phyloP scores from a whole-genome alignment of 2,329 filamentous ascomycete genomes.

The Xylaria hypoxylon region DNA sequence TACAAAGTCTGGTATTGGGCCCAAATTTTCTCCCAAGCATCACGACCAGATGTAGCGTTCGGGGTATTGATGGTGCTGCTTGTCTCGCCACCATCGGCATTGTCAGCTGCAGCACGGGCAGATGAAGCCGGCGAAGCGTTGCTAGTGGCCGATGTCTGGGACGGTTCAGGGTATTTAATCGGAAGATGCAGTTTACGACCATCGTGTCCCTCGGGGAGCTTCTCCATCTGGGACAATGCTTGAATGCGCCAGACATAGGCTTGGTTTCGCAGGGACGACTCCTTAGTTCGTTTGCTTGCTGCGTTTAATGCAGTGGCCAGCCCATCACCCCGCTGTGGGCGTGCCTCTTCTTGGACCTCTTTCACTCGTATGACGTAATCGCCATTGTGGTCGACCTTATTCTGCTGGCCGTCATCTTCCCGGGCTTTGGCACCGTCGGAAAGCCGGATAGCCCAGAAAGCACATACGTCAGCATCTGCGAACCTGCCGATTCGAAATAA shows the following conservation, averaged over 20 bases:
- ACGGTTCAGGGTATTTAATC: conserved; percentile 50
- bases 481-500: conserved; percentile 76
- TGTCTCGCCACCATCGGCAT: neutral
- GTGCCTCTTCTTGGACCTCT: conserved; percentile 48
- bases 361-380: conserved; percentile 58
- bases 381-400: conserved; percentile 58
- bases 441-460: conserved; percentile 66
- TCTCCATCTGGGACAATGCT: conserved; percentile 59
- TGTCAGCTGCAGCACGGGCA: neutral
- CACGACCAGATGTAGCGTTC: conserved; percentile 2
- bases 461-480: conserved; percentile 79
- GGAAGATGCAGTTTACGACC: conserved; percentile 59
- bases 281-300: conserved; percentile 40
- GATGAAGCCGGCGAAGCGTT: conserved; percentile 31
- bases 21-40: conserved; percentile 43
- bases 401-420: conserved; percentile 54
- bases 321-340: conserved; percentile 37
- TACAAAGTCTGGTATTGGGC: conserved; percentile 38
- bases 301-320: conserved; percentile 42
- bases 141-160: conserved; percentile 42
- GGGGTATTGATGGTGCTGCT: neutral
- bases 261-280: conserved; percentile 50
- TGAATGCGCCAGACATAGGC: conserved; percentile 62
- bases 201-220: conserved; percentile 58
- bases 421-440: conserved; percentile 53